A percentile compares a stretch with the other conserved stretches of the same genome.
These are phyloP conservation scores for Leishmania tarentolae DNA, from an alignment of 208 protist genomes.

Conservation along the genomic window DNA sequence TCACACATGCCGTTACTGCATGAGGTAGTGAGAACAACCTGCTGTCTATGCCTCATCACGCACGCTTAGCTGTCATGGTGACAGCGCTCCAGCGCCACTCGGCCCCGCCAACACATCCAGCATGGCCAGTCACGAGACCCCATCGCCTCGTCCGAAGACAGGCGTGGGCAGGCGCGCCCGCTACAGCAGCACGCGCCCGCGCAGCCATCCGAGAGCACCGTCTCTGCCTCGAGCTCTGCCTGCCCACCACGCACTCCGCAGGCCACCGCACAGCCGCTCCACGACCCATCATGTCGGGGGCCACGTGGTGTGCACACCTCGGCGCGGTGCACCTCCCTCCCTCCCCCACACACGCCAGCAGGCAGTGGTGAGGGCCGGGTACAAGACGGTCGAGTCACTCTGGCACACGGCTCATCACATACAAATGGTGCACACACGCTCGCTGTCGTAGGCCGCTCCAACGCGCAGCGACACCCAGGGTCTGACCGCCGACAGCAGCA, in stretches of 20 bases:
- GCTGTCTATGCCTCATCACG: no score
- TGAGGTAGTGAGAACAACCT: neutral
- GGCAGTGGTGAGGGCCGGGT: neutral
- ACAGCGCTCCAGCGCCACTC: neutral
- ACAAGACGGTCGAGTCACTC: neutral
- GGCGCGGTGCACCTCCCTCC: no score
- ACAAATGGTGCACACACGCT: neutral
- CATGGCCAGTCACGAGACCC: neutral
- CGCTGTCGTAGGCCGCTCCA: neutral
- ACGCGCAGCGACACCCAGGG: neutral
- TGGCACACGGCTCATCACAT: neutral
- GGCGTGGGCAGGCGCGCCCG: no score
- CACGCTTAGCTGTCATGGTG: neutral
- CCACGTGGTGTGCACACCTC: no score
- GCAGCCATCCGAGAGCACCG: neutral
- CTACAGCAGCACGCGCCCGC: neutral
- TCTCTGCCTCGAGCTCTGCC: neutral
- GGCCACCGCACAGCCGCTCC: no score
- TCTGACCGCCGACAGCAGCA: neutral
- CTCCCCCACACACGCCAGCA: no score
- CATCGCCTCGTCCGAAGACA: no score
- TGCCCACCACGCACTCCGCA: neutral
- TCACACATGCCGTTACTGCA: neutral
- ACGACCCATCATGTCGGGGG: neutral
- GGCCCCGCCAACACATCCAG: neutral